Conservation (phyloP, 768 basidiomycete species). For the Suillus decipiens region DNA sequence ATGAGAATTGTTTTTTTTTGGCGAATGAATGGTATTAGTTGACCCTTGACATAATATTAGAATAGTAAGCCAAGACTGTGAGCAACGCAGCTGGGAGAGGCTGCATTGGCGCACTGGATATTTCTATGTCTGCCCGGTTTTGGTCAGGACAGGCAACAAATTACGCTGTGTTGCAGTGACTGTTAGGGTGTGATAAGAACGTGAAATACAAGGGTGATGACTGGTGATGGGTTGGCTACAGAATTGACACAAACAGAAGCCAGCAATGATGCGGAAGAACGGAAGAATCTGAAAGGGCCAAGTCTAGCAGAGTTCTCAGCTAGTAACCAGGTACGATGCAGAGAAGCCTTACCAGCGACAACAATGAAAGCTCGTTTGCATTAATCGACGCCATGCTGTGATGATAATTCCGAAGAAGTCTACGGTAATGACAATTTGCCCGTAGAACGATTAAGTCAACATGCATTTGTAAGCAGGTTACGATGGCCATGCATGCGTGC, state of each 20-base stretch:
- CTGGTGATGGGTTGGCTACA: background rate
- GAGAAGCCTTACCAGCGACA: background rate
- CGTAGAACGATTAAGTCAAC: background rate
- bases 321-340: conserved; percentile 1
- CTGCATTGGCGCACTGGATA: background rate
- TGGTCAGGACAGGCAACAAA: background rate
- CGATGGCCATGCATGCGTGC: background rate
- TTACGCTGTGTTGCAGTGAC: background rate
- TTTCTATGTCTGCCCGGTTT: background rate
- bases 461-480: background rate
- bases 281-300: background rate
- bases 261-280: background rate
- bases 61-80: background rate
- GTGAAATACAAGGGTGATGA: background rate
- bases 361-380: background rate
- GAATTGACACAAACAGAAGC: background rate
- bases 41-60: background rate
- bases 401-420: background rate
- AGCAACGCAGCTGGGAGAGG: background rate
- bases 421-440: background rate
- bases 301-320: background rate
- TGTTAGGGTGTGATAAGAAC: background rate
- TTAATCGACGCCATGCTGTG: background rate
- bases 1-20: background rate
- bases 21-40: background rate